Conservation (phyloP, 371 early-diverging fungal genomes). For the Mucor mucedo region DNA sequence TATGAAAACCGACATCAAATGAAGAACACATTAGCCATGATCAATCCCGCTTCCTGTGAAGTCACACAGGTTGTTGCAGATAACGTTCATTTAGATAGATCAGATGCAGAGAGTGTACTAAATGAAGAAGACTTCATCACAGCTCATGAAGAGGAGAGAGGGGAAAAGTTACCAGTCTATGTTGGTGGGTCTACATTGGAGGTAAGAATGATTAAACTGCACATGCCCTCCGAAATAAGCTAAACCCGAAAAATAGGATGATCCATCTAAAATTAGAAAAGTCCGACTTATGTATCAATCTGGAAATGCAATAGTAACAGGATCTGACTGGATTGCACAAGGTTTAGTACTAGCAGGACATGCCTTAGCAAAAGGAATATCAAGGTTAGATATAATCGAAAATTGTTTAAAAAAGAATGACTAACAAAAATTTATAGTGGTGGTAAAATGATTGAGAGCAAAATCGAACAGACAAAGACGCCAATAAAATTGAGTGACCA, state of each 20-base stretch:
- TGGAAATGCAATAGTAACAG: slow-evolving; percentile 39
- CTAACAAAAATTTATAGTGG: slow-evolving; percentile 20
- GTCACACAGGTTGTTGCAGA: slow-evolving; percentile 45
- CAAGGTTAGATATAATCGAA: slow-evolving; percentile 10
- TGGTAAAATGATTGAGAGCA: slow-evolving; percentile 23
- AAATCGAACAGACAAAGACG: slow-evolving; percentile 27
- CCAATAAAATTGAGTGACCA: slow-evolving; percentile 33
- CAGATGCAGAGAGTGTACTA: slow-evolving; percentile 16
- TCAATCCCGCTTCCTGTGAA: slow-evolving; percentile 40
- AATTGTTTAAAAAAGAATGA: neutral
- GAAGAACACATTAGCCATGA: slow-evolving; percentile 43
- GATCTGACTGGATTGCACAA: slow-evolving; percentile 46
- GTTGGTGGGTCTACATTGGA: slow-evolving; percentile 5
- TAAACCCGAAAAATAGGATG: neutral
- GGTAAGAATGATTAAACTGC: slow-evolving; percentile 1
- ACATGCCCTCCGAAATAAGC: neutral
- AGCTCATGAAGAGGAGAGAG: slow-evolving; percentile 16
- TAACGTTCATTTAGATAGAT: slow-evolving; percentile 33
- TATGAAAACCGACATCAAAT: slow-evolving; percentile 46
- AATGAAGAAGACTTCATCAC: slow-evolving; percentile 30
- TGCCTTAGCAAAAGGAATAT: slow-evolving; percentile 36
- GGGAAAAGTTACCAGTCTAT: slow-evolving; percentile 32
- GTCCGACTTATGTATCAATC: slow-evolving; percentile 39
- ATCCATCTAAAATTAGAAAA: slow-evolving; percentile 21
- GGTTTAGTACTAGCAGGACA: slow-evolving; percentile 38